phyloP scores from a whole-genome alignment of 2,329 filamentous ascomycete species.

The Pyrenochaeta sp. region DNA sequence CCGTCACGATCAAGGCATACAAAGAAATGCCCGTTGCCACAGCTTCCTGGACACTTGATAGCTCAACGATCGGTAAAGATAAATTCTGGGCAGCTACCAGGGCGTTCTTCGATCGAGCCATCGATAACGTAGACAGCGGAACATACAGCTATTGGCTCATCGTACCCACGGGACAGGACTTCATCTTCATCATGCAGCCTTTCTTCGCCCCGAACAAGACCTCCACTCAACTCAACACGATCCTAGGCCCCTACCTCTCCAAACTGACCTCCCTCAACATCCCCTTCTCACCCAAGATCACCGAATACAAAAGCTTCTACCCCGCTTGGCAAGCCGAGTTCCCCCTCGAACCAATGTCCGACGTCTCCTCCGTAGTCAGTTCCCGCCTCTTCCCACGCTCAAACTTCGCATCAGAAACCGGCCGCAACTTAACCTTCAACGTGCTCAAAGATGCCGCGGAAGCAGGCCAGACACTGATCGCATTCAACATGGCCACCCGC shows the following conservation, averaged over 20 bases:
- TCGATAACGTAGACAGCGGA: constrained; percentile 16
- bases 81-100: constrained; percentile 36
- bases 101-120: constrained; percentile 9
- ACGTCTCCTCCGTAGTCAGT: constrained; percentile 15
- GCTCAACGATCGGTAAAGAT: constrained; percentile 36
- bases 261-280: constrained; percentile 29
- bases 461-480: constrained; percentile 33
- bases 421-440: constrained; percentile 36
- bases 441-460: constrained; percentile 26
- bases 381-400: constrained; percentile 38
- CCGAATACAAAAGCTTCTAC: constrained; percentile 37
- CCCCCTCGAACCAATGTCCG: constrained; percentile 26
- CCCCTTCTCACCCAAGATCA: constrained; percentile 42
- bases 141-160: constrained; percentile 23
- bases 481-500: constrained; percentile 29
- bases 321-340: constrained; percentile 41
- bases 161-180: constrained; percentile 14
- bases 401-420: constrained; percentile 35
- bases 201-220: constrained; percentile 37
- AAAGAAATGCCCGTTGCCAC: constrained; percentile 35
- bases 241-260: constrained; percentile 23
- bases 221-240: constrained; percentile 11
- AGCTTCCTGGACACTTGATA: constrained; percentile 42
- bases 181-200: constrained; percentile 27
- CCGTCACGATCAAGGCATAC: constrained; percentile 35